Percentiles rank a stretch among this genome's conserved stretches.
phyloP scores from a whole-genome alignment of 176 grass and related monocot genomes.

The Carex kokanica region DNA sequence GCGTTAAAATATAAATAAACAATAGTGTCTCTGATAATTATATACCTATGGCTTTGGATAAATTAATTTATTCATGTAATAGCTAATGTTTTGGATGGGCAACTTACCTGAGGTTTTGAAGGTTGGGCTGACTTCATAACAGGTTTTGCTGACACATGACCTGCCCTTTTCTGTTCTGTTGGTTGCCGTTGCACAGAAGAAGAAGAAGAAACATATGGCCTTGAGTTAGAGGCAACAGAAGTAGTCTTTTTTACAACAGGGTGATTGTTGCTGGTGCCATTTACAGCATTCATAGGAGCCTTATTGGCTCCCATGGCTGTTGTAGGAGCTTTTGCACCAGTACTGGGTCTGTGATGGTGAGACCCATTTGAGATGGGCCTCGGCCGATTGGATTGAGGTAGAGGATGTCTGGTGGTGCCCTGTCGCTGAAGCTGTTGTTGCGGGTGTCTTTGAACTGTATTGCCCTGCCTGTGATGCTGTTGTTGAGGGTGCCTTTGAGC shows the following conservation, averaged over 20 bases:
- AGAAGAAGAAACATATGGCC: not conserved
- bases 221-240: slow-evolving; percentile 17
- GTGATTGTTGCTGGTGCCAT: slow-evolving; percentile 17
- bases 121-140: slow-evolving; percentile 22
- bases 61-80: slow-evolving; percentile 11
- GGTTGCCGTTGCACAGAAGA: slow-evolving; percentile 28
- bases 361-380: slow-evolving; percentile 24
- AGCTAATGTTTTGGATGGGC: not conserved
- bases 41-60: not conserved
- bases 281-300: slow-evolving; percentile 43
- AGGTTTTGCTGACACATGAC: slow-evolving; percentile 19
- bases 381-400: slow-evolving; percentile 36
- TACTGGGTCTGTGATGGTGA: not conserved
- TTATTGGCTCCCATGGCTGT: slow-evolving; percentile 32
- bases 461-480: not conserved
- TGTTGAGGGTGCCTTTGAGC: not conserved
- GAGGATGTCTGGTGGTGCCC: slow-evolving; percentile 17
- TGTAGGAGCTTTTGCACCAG: slow-evolving; percentile 20
- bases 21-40: not conserved
- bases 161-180: slow-evolving; percentile 23
- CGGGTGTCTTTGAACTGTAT: not conserved
- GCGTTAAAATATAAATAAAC: not conserved
- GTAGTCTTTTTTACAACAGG: slow-evolving; percentile 9
- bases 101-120: slow-evolving; percentile 51
- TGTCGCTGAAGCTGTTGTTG: not conserved